Evolutionary conservation across 2,329 filamentous ascomycete genomes (phyloP).

Genomic region (Fusarium pseudoanthophilum): DNA sequence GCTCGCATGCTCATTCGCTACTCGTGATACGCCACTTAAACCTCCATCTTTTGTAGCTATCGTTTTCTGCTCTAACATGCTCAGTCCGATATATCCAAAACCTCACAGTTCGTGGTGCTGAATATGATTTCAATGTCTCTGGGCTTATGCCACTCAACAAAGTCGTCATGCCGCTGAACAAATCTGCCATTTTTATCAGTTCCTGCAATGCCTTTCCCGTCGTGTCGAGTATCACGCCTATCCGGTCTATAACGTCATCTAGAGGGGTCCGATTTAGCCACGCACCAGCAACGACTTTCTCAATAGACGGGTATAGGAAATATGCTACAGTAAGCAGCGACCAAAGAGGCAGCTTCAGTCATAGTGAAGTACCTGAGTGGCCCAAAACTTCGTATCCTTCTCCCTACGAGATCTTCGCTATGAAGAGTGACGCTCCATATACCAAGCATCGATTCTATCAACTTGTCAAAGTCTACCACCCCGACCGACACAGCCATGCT

Average conservation of each 20-base stretch:
- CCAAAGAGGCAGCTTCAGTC: slow-evolving; percentile 1
- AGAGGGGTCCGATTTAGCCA: slow-evolving; percentile 22
- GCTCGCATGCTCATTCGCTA: slow-evolving; percentile 31
- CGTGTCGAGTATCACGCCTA: slow-evolving; percentile 16
- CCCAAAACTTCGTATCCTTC: slow-evolving; percentile 68
- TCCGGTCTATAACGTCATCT: slow-evolving; percentile 41
- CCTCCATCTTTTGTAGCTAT: slow-evolving; percentile 5
- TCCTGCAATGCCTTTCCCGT: slow-evolving; percentile 37
- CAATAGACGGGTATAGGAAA: slow-evolving; percentile 17
- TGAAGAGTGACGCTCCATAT: slow-evolving; percentile 72
- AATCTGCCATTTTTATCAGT: slow-evolving; percentile 31
- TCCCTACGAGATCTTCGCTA: slow-evolving; percentile 88
- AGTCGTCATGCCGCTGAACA: slow-evolving; percentile 39
- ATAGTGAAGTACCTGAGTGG: slow-evolving; percentile 53
- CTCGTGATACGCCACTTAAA: slow-evolving; percentile 16
- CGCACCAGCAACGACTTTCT: slow-evolving; percentile 2
- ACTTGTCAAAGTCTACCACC: slow-evolving; percentile 95
- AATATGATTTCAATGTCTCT: slow-evolving; percentile 34
- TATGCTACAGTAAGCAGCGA: slow-evolving; percentile 39
- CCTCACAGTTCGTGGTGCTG: slow-evolving; percentile 7
- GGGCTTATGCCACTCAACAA: slow-evolving; percentile 12
- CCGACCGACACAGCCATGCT: slow-evolving; percentile 69
- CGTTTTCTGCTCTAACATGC: slow-evolving; percentile 41
- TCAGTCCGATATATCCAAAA: slow-evolving; percentile 31
- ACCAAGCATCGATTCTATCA: slow-evolving; percentile 87